Evolutionary conservation across 2,329 filamentous ascomycete genomes (phyloP).

Genomic region (Penicillium sp.): DNA sequence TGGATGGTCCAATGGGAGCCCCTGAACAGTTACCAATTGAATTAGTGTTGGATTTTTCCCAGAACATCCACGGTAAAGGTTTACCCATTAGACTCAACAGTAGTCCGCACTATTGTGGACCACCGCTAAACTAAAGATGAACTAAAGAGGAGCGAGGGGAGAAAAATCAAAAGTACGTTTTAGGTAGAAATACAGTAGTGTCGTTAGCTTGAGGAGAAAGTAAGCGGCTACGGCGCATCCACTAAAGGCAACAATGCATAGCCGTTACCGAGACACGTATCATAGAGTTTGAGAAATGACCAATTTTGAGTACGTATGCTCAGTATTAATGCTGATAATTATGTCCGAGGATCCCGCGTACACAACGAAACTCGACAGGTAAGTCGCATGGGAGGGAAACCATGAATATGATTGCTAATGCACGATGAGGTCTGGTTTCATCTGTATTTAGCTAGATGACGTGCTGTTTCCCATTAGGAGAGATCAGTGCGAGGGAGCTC

Average conservation of each 20-base stretch:
- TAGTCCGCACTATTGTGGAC: not conserved
- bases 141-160: not conserved
- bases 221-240: conserved; percentile 27
- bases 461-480: not conserved
- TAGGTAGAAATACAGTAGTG: not conserved
- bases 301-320: not conserved
- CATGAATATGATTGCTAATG: not conserved
- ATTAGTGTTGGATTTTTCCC: not conserved
- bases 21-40: not conserved
- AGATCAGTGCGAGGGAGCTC: conserved; percentile 4
- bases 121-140: not conserved
- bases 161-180: not conserved
- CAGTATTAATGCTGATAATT: not conserved
- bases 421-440: conserved; percentile 13
- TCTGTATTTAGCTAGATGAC: not conserved
- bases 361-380: not conserved
- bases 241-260: conserved; percentile 23
- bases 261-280: conserved; percentile 12
- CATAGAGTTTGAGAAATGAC: not conserved
- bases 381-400: not conserved
- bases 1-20: not conserved
- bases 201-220: conserved; percentile 2
- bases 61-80: not conserved
- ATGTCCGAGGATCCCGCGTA: too few relatives aligned
- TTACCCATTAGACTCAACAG: not conserved